These are phyloP conservation scores for Allium cepa DNA, from an alignment of 106 monocot species.

Conservation along the genomic window DNA sequence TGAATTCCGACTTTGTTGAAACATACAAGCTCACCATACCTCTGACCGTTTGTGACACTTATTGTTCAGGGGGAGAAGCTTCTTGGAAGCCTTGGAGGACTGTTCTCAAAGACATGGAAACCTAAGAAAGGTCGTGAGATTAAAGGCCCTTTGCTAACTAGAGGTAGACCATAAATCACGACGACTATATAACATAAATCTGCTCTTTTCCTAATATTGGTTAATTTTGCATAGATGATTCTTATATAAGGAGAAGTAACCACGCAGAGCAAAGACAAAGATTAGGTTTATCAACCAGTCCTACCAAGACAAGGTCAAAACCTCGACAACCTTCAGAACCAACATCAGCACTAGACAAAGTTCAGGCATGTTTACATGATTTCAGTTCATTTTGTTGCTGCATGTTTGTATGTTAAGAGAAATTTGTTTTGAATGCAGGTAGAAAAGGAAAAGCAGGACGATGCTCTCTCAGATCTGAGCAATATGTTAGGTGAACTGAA, in stretches of 20 bases:
- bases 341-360: conserved; percentile 24
- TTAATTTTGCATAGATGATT: conserved; percentile 18
- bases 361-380: conserved; percentile 17
- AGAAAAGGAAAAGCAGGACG: conserved; percentile 71
- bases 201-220: background rate
- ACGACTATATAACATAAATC: background rate
- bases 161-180: conserved; percentile 22
- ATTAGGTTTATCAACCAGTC: conserved; percentile 21
- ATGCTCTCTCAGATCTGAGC: conserved; percentile 57
- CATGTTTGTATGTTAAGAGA: too few species aligned
- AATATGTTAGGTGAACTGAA: conserved; percentile 54
- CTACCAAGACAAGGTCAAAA: conserved; percentile 15
- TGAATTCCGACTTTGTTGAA: too few species aligned
- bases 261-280: conserved; percentile 31
- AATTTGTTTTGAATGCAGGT: conserved; percentile 23
- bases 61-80: conserved; percentile 60
- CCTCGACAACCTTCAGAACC: conserved; percentile 22
- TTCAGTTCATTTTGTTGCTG: background rate
- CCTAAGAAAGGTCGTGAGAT: conserved; percentile 53
- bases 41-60: background rate
- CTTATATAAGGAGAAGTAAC: conserved; percentile 22
- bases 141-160: conserved; percentile 45
- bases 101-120: conserved; percentile 75
- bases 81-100: conserved; percentile 68
- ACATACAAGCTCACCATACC: too few species aligned